Evolutionary conservation across 805 yeast genomes (phyloP), one percentile per base, ranked within the genome.

Genomic region (Teunomyces tritomae): DNA sequence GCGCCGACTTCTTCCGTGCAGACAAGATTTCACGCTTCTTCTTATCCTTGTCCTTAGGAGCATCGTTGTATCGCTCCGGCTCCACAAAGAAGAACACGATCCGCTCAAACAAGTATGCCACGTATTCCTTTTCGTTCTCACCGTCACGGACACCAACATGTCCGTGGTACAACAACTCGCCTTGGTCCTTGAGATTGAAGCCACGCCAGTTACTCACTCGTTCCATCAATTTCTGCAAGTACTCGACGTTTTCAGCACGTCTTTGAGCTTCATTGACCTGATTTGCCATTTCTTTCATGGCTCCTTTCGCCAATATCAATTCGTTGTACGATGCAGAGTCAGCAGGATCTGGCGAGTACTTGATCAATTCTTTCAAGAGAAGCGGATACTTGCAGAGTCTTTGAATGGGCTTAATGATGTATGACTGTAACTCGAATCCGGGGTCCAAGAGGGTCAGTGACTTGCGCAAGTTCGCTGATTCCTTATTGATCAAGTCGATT

Each of bases 331-430:
- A 56, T 8, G 68, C 63, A 2, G 62, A 49, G 3, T 57, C 56
- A 3, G 55, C 49, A 16, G 28, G 46, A 44, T 63, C 68, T 32
- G 82, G 85, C 8, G 89, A 79, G 43, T 74, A 63, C 62, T 89
- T 89, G 44, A 88, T 64, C 45, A 94, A 73, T 61, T 89, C 94
- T 57, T 79, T 82, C 45, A 94, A 68, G 43, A 94, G 73, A 44
- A 94, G 70, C 1, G 98, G 99, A 65, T 94, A 94, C 64, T 91
- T 89, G 75, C 97, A 89, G n/a, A 94, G 77, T 53, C 99, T 79
- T 71, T 94, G 99, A 33, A 94, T 89, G 0, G 99, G 99, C 64
- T 92, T 94, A 57, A 94, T 81, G 36, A 94, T 75, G 65, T 88
- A 88, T 44, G 92, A 84, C 62, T 88, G 98, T 46, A 94, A 74